Conservation (phyloP, 192 early-diverging fungal species). For the Coemansia sp. region DNA sequence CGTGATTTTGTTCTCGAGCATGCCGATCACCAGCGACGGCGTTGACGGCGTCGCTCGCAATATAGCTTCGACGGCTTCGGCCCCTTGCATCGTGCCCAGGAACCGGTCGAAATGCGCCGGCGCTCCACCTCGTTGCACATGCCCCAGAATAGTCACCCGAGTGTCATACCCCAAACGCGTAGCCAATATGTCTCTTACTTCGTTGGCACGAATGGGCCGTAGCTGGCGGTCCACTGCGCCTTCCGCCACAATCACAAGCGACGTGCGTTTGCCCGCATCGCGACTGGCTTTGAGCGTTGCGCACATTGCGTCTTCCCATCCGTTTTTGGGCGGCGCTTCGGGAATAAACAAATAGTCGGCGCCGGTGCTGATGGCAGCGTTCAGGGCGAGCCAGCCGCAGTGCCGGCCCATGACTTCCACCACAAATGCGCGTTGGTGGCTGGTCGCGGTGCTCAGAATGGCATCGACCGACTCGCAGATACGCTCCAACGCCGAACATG, state of each 20-base stretch:
- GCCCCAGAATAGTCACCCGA: conserved; percentile 90
- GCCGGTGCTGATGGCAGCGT: conserved; percentile 82
- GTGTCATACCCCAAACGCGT: conserved; percentile 83
- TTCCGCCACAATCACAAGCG: conserved; percentile 94
- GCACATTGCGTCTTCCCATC: conserved; percentile 92
- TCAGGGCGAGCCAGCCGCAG: conserved; percentile 93
- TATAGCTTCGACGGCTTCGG: conserved; percentile 92
- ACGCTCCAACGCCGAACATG: conserved; percentile 86
- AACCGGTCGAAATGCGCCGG: conserved; percentile 91
- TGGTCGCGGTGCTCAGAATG: conserved; percentile 86
- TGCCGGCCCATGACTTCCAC: conserved; percentile 98
- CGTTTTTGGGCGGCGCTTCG: conserved; percentile 84
- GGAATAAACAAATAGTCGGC: conserved; percentile 97
- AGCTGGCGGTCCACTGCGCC: conserved; percentile 90
- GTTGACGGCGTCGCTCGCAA: conserved; percentile 76
- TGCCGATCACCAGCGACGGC: conserved; percentile 93
- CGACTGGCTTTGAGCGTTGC: conserved; percentile 72
- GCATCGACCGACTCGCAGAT: conserved; percentile 96
- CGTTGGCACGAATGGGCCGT: conserved; percentile 83
- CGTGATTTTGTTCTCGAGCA: conserved; percentile 85
- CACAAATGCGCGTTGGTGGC: conserved; percentile 95
- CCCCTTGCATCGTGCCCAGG: conserved; percentile 91
- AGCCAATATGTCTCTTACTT: conserved; percentile 80
- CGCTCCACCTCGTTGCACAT: conserved; percentile 92
- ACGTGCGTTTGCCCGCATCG: conserved; percentile 81